A percentile compares a stretch with the other conserved stretches of the same genome.
Conservation (phyloP, 257 asterid genomes). For the Linderniella brevidens region DNA sequence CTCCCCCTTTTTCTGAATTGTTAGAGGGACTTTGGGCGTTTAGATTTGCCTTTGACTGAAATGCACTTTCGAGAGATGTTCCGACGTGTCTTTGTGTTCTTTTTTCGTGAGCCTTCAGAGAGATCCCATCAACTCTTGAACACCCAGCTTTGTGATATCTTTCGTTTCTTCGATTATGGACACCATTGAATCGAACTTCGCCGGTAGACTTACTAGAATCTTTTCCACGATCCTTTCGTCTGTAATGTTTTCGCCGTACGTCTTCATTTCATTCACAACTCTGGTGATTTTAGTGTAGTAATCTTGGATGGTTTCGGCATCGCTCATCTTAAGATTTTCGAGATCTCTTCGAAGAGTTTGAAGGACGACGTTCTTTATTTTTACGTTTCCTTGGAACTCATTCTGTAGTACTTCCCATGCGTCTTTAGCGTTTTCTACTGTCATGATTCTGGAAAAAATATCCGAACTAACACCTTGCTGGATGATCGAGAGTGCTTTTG, state of each 20-base stretch:
- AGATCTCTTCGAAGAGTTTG: constrained; percentile 5
- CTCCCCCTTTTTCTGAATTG: no score
- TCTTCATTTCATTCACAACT: constrained; percentile 1
- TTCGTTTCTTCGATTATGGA: constrained; percentile 7
- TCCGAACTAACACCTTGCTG: neutral
- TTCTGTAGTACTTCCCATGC: neutral
- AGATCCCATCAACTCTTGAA: constrained; percentile 2
- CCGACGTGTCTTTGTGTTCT: neutral
- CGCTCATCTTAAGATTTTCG: constrained; percentile 2
- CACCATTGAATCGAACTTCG: constrained; percentile 3
- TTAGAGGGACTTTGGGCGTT: neutral
- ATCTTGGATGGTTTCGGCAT: neutral
- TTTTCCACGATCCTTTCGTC: constrained; percentile 8
- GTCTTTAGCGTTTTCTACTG: neutral
- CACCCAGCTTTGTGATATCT: neutral
- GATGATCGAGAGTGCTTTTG: neutral
- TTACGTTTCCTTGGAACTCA: constrained; percentile 1
- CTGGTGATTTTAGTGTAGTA: neutral
- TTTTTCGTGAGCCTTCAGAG: neutral
- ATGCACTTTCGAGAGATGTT: neutral
- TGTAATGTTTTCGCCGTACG: neutral
- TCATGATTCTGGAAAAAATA: constrained; percentile 1
- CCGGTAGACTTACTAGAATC: constrained; percentile 6
- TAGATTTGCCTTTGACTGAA: neutral
- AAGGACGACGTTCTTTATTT: neutral